Evolutionary conservation across 129 eudicot species (phyloP).

Genomic region (Escallonia rubra): DNA sequence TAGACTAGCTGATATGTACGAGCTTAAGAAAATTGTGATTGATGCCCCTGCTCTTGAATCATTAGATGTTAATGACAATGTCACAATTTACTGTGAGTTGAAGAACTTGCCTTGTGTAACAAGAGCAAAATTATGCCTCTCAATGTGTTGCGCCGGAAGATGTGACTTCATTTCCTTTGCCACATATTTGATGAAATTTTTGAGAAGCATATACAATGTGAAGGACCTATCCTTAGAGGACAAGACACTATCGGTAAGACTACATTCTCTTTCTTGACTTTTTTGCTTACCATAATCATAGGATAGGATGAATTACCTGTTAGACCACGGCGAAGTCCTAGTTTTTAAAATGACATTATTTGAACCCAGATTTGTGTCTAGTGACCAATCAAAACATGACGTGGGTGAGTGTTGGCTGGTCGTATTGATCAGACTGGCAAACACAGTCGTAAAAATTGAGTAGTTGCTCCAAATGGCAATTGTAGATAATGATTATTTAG

Average conservation of each 20-base stretch:
- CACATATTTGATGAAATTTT: neutral
- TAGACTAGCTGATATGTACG: neutral
- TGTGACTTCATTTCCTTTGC: neutral
- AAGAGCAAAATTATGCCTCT: neutral
- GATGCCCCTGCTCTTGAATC: neutral
- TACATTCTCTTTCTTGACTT: neutral
- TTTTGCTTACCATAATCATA: too few species aligned
- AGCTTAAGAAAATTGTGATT: neutral
- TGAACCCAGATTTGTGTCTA: too few species aligned
- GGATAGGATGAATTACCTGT: too few species aligned
- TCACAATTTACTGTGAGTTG: neutral
- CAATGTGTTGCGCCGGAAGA: neutral
- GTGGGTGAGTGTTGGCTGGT: neutral
- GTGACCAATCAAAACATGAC: neutral
- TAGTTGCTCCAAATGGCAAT: neutral
- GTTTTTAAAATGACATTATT: too few species aligned
- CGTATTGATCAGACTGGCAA: neutral
- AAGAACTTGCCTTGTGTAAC: neutral
- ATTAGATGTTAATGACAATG: neutral
- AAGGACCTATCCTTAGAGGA: neutral
- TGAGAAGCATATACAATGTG: neutral
- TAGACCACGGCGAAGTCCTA: too few species aligned
- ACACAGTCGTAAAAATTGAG: neutral
- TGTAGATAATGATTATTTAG: neutral
- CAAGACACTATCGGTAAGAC: neutral